Evolutionary conservation across 192 early-diverging fungal genomes (phyloP).

Genomic region (Bifiguratus adelaidae): DNA sequence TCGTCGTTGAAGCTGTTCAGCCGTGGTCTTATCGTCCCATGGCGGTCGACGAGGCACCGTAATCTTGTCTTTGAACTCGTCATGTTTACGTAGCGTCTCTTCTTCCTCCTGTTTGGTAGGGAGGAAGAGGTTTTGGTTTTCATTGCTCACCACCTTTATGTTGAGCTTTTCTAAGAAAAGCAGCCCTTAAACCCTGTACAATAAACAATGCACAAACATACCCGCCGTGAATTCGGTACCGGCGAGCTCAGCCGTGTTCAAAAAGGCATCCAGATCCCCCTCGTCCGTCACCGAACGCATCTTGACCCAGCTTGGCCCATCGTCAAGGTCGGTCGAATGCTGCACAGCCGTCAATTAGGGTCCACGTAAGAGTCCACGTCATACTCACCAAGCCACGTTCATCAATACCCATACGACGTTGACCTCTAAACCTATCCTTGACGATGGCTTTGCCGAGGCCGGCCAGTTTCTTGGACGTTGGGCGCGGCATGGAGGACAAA

Average conservation of each 20-base stretch:
- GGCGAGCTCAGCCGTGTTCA: constrained; percentile 88
- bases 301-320: constrained; percentile 73
- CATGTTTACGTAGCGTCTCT: constrained; percentile 64
- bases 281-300: constrained; percentile 96
- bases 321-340: constrained; percentile 82
- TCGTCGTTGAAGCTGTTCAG: constrained; percentile 61
- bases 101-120: constrained; percentile 68
- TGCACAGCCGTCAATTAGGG: constrained; percentile 1
- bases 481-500: constrained; percentile 25
- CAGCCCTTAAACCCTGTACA: constrained; percentile 2
- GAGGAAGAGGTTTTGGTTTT: constrained; percentile 76
- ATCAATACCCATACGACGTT: constrained; percentile 24
- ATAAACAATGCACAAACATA: constrained; percentile 12
- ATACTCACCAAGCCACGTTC: constrained; percentile 25
- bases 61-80: constrained; percentile 60
- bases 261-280: constrained; percentile 93
- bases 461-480: constrained; percentile 29
- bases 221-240: constrained; percentile 90
- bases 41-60: constrained; percentile 80
- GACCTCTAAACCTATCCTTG: constrained; percentile 32
- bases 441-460: constrained; percentile 36
- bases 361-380: background rate
- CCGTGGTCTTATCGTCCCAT: constrained; percentile 82
- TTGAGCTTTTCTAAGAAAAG: constrained; percentile 56
- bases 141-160: constrained; percentile 66